Evolutionary conservation across 1,284 basidiomycete species (phyloP).

Genomic region (Trichosporon inkin): DNA sequence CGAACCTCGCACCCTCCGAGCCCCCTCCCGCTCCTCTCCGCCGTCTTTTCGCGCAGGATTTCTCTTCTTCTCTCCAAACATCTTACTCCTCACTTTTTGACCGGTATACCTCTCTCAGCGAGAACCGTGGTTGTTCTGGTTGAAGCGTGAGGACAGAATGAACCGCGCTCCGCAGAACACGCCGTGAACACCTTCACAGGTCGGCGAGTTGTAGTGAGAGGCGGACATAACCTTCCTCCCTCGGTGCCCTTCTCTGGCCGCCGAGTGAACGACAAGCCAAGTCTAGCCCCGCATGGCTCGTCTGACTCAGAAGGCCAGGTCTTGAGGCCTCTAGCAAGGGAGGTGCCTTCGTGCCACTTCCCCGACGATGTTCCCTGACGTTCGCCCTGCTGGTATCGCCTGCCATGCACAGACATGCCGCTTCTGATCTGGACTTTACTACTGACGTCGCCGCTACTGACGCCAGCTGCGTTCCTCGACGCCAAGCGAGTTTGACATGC

Average conservation of each 20-base stretch:
- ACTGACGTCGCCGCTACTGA: not conserved
- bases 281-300: too few relatives aligned
- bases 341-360: not conserved
- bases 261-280: too few relatives aligned
- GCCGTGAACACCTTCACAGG: not conserved
- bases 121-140: not conserved
- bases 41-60: not conserved
- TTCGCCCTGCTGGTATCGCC: not conserved
- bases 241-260: too few relatives aligned
- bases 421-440: not conserved
- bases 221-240: not conserved
- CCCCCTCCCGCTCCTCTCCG: too few relatives aligned
- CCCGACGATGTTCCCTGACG: not conserved
- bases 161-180: constrained; percentile 8
- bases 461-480: not conserved
- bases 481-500: not conserved
- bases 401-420: not conserved
- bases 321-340: not conserved
- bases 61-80: constrained; percentile 1
- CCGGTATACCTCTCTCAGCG: constrained; percentile 4
- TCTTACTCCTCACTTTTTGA: constrained; percentile 8
- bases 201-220: constrained; percentile 7
- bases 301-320: too few relatives aligned
- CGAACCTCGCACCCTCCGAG: not conserved
- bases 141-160: constrained; percentile 6